phyloP scores from a whole-genome alignment of 805 yeast genomes.

The Nakazawaea peltata region DNA sequence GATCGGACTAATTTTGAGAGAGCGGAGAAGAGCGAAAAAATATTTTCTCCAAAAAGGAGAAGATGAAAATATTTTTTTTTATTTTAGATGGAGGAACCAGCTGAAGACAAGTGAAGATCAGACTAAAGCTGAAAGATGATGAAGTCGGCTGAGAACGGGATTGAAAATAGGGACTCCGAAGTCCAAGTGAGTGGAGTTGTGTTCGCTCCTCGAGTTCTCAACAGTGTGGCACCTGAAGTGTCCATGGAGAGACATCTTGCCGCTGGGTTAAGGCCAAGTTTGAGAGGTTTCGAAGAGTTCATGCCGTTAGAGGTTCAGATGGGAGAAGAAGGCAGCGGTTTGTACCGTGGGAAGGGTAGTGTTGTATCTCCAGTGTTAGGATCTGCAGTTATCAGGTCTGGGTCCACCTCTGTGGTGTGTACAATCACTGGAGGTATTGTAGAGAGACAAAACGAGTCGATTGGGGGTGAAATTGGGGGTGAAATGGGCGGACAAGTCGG shows the following conservation, averaged over 20 bases:
- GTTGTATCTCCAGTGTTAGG: conserved; percentile 40
- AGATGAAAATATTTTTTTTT: too few relatives aligned
- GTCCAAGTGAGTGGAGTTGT: conserved; percentile 44
- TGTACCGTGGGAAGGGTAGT: conserved; percentile 22
- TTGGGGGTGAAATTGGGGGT: too few relatives aligned
- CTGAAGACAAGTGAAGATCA: too few relatives aligned
- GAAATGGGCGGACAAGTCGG: too few relatives aligned
- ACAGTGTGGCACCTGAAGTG: conserved; percentile 78
- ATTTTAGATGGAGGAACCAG: too few relatives aligned
- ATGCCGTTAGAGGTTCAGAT: conserved; percentile 38
- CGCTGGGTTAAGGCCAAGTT: conserved; percentile 67
- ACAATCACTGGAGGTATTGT: conserved; percentile 61
- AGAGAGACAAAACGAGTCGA: conserved; percentile 43
- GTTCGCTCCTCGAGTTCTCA: conserved; percentile 77
- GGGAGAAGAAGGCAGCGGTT: conserved; percentile 31
- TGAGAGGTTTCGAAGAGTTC: conserved; percentile 67
- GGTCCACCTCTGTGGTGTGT: conserved; percentile 67
- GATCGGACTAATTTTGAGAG: too few relatives aligned
- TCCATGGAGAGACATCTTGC: conserved; percentile 74
- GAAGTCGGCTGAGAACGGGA: too few relatives aligned
- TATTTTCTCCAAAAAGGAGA: too few relatives aligned
- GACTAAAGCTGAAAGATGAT: too few relatives aligned
- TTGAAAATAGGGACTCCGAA: too few relatives aligned
- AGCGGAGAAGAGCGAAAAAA: too few relatives aligned
- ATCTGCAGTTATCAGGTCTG: conserved; percentile 60